Evolutionary conservation across 371 early-diverging fungal genomes (phyloP).

Genomic region (Mortierella sp.): DNA sequence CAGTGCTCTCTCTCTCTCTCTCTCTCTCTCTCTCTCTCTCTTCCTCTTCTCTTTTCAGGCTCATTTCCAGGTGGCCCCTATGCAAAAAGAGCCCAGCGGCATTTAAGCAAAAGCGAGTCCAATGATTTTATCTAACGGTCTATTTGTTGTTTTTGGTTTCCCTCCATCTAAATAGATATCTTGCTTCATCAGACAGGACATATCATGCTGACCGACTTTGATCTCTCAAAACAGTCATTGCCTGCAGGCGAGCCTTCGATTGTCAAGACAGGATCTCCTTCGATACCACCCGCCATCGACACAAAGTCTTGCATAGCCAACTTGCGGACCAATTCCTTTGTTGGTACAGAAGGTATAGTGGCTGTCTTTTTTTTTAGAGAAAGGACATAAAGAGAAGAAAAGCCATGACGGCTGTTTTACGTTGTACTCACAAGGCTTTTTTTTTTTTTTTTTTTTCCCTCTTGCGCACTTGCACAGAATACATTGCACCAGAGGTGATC

Average conservation of each 20-base stretch:
- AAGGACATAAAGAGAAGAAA: neutral
- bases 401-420: neutral
- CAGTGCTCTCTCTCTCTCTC: neutral
- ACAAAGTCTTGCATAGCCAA: constrained; percentile 88
- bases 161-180: constrained; percentile 68
- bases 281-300: constrained; percentile 75
- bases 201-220: constrained; percentile 97
- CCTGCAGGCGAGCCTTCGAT: constrained; percentile 83
- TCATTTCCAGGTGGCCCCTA: no score
- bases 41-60: neutral
- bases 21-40: neutral
- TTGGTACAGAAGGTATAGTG: constrained; percentile 88
- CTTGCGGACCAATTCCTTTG: constrained; percentile 95
- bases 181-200: constrained; percentile 94
- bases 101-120: no score
- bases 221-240: constrained; percentile 89
- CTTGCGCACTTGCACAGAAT: no score
- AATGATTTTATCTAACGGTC: no score
- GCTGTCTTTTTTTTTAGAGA: neutral
- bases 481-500: constrained; percentile 96
- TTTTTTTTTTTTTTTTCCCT: constrained; percentile 2
- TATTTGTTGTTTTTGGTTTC: neutral
- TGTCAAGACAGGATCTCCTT: constrained; percentile 68
- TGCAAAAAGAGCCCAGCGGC: no score
- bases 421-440: neutral